Conservation (phyloP, 2,329 filamentous ascomycete species). For the Chaetomium sp. region DNA sequence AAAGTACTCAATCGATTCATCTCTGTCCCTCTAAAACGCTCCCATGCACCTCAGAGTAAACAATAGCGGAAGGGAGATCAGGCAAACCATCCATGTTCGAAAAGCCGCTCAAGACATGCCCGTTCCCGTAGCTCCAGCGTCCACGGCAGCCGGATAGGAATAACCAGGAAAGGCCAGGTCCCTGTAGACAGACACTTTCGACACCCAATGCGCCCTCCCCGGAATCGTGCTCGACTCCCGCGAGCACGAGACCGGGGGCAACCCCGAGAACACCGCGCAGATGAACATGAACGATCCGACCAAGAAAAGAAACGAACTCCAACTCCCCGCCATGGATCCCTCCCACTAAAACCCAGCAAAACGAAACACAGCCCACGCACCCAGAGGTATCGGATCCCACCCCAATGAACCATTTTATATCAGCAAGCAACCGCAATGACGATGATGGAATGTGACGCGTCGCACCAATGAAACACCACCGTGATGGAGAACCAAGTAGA, state of each 20-base stretch:
- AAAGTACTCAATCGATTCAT: neutral
- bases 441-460: neutral
- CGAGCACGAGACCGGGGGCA: neutral
- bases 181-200: neutral
- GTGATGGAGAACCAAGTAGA: slow-evolving; percentile 10
- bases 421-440: slow-evolving; percentile 12
- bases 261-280: neutral
- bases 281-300: neutral
- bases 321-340: slow-evolving; percentile 6
- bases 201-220: neutral
- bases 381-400: slow-evolving; percentile 18
- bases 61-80: neutral
- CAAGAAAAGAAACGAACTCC: slow-evolving; percentile 11
- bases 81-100: neutral
- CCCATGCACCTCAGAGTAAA: neutral
- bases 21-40: neutral
- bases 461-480: slow-evolving; percentile 21
- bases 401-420: slow-evolving; percentile 21
- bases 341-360: slow-evolving; percentile 5
- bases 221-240: neutral
- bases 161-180: neutral
- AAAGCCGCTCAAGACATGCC: neutral
- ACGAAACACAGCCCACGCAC: slow-evolving; percentile 12
- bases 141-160: neutral
- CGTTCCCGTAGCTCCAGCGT: neutral